phyloP scores from a whole-genome alignment of 371 early-diverging fungal species.

The Actinomortierella ambigua region DNA sequence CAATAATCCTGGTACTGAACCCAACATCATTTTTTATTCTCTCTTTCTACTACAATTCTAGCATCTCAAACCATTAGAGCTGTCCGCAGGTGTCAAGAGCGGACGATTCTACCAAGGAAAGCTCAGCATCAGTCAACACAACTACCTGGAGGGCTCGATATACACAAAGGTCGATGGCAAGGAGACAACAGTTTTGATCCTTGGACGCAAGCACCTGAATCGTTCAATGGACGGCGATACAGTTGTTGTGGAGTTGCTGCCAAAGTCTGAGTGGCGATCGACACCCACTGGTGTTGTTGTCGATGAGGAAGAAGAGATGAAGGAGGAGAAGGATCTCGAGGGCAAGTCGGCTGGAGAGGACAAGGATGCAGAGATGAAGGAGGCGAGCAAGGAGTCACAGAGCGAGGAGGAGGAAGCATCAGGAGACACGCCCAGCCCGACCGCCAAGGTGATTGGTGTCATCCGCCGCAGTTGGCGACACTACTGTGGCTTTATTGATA shows the following conservation, averaged over 20 bases:
- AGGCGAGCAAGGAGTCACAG: slow-evolving; percentile 50
- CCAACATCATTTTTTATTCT: background rate
- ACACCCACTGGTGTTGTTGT: slow-evolving; percentile 74
- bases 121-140: slow-evolving; percentile 82
- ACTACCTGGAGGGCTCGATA: slow-evolving; percentile 87
- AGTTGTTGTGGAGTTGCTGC: slow-evolving; percentile 86
- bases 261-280: slow-evolving; percentile 83
- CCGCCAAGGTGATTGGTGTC: slow-evolving; percentile 90
- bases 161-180: slow-evolving; percentile 76
- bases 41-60: slow-evolving; percentile 16
- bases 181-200: slow-evolving; percentile 73
- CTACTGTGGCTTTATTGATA: slow-evolving; percentile 91
- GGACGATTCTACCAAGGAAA: slow-evolving; percentile 82
- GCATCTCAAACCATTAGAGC: slow-evolving; percentile 75
- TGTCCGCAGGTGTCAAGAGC: slow-evolving; percentile 86
- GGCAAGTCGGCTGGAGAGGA: slow-evolving; percentile 42
- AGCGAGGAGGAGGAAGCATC: slow-evolving; percentile 39
- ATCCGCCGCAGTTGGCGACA: slow-evolving; percentile 95
- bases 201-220: slow-evolving; percentile 87
- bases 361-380: slow-evolving; percentile 48
- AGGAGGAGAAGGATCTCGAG: slow-evolving; percentile 55
- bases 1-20: too few relatives aligned
- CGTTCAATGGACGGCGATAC: slow-evolving; percentile 92
- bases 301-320: slow-evolving; percentile 69
- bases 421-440: slow-evolving; percentile 62